Evolutionary conservation across 306 rosid genomes (phyloP), one percentile per base, ranked within the genome.

Genomic region (Pueraria montana): DNA sequence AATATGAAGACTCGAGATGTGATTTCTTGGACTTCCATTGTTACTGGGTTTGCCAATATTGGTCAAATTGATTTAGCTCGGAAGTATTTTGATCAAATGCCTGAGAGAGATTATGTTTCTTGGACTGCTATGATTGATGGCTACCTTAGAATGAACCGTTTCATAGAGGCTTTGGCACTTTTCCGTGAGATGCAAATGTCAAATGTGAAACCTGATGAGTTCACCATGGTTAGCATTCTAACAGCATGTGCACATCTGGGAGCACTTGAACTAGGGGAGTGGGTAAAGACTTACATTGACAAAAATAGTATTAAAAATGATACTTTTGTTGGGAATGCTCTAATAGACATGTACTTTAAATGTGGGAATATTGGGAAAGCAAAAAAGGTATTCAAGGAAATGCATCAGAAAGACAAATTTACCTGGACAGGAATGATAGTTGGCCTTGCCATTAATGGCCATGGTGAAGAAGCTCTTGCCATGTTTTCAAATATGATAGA

Each of bases 111-210:
- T 83, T 78, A 83, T 46, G 86, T 96, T 84, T 93, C 96, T 8
- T 96, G 99, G 98, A 96, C 98, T 79, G 96, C 97, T 74, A 91
- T 93, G 87, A 92, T 96, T 75, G 98, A 96, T 74, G 93, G 97
- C 24, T 93, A 91, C 85, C 80, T 93, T 46, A 83, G 83, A 67
- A 80, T 78, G 83, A 96, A 92, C 84, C 83, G 77, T 77, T 96
- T 93, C 91, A 92, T 84, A 80, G 99, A 96, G 82, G 97, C 87
- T 40, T 86, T 96, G 86, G 88, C 40, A 55, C 90, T 96, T 49
- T 95, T 95, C 78, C 94, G 93, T 0, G 71, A 90, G 89, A 96
- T 96, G 98, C 99, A 93, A 78, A 75, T 82, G 53, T 93, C 89
- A 62, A 86, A 87, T 81, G 80, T 89, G 64, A 89, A 74, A 84